Percentiles rank a stretch among this genome's conserved stretches.
Conservation (phyloP, 75 land plant genomes). For the Adiantum capillusveneris region DNA sequence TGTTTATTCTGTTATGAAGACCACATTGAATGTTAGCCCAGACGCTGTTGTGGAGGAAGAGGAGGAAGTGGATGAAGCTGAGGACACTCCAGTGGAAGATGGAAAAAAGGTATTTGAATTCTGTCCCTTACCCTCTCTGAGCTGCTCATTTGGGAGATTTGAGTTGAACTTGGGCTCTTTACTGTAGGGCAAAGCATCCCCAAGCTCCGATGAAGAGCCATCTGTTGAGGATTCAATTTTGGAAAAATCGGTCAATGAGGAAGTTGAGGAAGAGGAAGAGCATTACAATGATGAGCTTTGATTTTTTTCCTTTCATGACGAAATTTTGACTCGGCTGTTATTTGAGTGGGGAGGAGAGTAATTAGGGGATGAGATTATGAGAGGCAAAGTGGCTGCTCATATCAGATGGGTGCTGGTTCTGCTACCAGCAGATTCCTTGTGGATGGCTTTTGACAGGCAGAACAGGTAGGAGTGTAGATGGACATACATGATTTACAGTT, state of each 20-base stretch:
- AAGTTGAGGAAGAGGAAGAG: constrained; percentile 1
- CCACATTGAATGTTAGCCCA: constrained; percentile 63
- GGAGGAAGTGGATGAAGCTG: constrained; percentile 54
- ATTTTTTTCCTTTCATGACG: too few relatives aligned
- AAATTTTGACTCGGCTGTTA: too few relatives aligned
- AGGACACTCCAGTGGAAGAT: constrained; percentile 15
- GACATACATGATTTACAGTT: too few relatives aligned
- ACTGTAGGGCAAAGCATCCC: not conserved
- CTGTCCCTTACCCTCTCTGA: not conserved
- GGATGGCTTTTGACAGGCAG: too few relatives aligned
- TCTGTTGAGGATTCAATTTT: not conserved
- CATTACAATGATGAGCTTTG: constrained; percentile 6
- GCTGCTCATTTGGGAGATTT: not conserved
- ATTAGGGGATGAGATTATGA: too few relatives aligned
- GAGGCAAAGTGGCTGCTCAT: too few relatives aligned
- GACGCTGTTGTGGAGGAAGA: constrained; percentile 84
- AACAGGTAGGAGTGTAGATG: too few relatives aligned
- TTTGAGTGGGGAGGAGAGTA: too few relatives aligned
- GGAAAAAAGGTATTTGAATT: not conserved
- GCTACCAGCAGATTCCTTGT: too few relatives aligned
- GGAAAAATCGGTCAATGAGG: not conserved
- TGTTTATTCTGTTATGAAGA: constrained; percentile 68
- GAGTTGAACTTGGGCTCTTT: not conserved
- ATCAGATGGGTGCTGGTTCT: too few relatives aligned
- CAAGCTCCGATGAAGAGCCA: not conserved